A percentile compares a stretch with the other conserved stretches of the same genome.
Evolutionary conservation across 1,284 basidiomycete species (phyloP).

Genomic region (Waitea zeae): DNA sequence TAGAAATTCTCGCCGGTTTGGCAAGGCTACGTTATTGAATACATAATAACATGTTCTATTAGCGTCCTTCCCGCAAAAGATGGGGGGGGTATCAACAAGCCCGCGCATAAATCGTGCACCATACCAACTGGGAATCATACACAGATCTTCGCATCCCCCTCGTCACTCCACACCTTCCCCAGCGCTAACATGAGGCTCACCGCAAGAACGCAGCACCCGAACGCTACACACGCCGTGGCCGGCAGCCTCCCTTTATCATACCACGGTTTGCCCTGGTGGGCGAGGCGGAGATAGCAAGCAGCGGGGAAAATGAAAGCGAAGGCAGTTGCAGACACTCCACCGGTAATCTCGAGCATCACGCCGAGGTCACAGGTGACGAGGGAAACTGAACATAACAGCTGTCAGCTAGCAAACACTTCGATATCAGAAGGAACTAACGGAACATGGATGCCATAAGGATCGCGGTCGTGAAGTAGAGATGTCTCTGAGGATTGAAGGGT

Average conservation of each 20-base stretch:
- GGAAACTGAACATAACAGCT: conserved; percentile 37
- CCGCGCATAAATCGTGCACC: no score
- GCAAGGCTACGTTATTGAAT: no score
- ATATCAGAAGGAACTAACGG: conserved; percentile 27
- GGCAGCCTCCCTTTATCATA: conserved; percentile 55
- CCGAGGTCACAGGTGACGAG: conserved; percentile 93
- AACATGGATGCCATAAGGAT: conserved; percentile 77
- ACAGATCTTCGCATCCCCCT: conserved; percentile 54
- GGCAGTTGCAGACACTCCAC: conserved; percentile 86
- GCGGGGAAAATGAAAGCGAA: conserved; percentile 93
- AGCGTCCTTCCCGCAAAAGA: no score
- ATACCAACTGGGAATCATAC: no score
- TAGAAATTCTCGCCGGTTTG: no score
- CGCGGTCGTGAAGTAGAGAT: conserved; percentile 80
- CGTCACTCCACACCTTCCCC: conserved; percentile 55
- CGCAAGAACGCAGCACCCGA: conserved; percentile 67
- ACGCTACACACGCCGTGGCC: conserved; percentile 53
- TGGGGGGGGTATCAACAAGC: no score
- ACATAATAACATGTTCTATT: no score
- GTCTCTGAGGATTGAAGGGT: conserved; percentile 64
- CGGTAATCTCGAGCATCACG: conserved; percentile 94
- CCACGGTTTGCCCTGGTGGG: conserved; percentile 40
- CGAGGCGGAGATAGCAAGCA: conserved; percentile 69
- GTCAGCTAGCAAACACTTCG: neutral
- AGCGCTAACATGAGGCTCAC: conserved; percentile 64